Percentiles rank a stretch among this genome's conserved stretches.
These are phyloP conservation scores for Pythium graminicola DNA, from an alignment of 352 stramenopile genomes.

Conservation along the genomic window DNA sequence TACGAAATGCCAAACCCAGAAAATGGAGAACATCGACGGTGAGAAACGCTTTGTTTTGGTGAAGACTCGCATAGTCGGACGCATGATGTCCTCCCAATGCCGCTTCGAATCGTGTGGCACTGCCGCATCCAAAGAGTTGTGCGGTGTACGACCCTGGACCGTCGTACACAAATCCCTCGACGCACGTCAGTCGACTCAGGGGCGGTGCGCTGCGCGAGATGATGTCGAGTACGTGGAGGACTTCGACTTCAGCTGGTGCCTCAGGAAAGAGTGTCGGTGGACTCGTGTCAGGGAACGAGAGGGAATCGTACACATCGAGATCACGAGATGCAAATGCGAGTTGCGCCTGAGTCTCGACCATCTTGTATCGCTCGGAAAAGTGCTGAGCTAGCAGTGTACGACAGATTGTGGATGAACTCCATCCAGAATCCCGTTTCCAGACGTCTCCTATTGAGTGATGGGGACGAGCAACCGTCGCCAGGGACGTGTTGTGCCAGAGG, in stretches of 20 bases:
- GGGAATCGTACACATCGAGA: not conserved
- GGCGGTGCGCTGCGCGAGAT: conserved; percentile 42
- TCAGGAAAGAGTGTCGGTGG: conserved; percentile 30
- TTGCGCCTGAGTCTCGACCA: conserved; percentile 21
- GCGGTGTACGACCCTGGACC: conserved; percentile 23
- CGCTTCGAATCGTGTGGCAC: conserved; percentile 34
- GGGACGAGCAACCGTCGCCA: not conserved
- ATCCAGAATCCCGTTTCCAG: conserved; percentile 23
- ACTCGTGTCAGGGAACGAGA: not conserved
- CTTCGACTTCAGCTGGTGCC: conserved; percentile 36
- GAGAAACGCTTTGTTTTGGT: conserved; percentile 34
- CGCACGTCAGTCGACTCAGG: conserved; percentile 30
- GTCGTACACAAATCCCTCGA: conserved; percentile 36
- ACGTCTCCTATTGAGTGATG: not conserved
- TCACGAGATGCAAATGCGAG: conserved; percentile 12
- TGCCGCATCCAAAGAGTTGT: conserved; percentile 36
- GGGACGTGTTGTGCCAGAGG: conserved; percentile 3
- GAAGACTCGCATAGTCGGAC: conserved; percentile 27
- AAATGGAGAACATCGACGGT: conserved; percentile 40
- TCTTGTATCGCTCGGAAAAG: conserved; percentile 39
- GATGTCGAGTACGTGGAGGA: conserved; percentile 39
- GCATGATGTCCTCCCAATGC: conserved; percentile 38
- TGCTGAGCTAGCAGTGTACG: conserved; percentile 46
- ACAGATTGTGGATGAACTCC: conserved; percentile 40
- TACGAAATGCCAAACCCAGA: conserved; percentile 46